These are phyloP conservation scores for Trichoderma sp. DNA, from an alignment of 2,329 filamentous ascomycete genomes.

Conservation along the genomic window DNA sequence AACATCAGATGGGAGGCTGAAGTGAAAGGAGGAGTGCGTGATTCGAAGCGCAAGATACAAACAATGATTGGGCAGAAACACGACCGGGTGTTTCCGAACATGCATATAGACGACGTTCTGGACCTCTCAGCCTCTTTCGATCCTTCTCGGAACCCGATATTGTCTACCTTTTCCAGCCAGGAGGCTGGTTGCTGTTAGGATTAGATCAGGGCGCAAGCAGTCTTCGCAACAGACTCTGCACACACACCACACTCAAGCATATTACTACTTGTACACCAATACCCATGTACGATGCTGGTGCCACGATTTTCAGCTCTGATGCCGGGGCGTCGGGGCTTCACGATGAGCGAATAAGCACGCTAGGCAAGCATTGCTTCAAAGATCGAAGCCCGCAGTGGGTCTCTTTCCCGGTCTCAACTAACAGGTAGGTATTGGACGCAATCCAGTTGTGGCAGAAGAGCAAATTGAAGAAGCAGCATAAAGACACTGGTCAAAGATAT, in stretches of 20 bases:
- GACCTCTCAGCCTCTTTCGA: constrained; percentile 13
- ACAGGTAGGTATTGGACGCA: neutral
- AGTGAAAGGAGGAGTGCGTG: neutral
- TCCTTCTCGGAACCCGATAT: constrained; percentile 10
- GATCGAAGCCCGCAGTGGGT: constrained; percentile 8
- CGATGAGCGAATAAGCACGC: constrained; percentile 6
- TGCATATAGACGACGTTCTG: constrained; percentile 10
- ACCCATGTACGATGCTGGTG: constrained; percentile 4
- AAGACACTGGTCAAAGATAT: neutral
- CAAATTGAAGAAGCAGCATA: neutral
- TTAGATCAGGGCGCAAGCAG: neutral
- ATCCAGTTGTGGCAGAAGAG: neutral
- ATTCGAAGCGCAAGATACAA: neutral
- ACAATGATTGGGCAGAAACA: neutral
- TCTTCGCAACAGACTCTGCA: neutral
- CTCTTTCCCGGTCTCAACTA: neutral
- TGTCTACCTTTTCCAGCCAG: neutral
- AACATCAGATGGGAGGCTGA: neutral
- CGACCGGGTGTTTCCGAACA: neutral
- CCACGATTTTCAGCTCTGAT: constrained; percentile 15
- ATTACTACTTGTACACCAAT: neutral
- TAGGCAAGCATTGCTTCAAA: constrained; percentile 13
- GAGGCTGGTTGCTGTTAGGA: neutral
- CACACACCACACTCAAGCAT: neutral
- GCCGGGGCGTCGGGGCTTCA: constrained; percentile 6